These are phyloP conservation scores for Leccinum aurantiacum DNA, from an alignment of 768 basidiomycete species.

Conservation along the genomic window DNA sequence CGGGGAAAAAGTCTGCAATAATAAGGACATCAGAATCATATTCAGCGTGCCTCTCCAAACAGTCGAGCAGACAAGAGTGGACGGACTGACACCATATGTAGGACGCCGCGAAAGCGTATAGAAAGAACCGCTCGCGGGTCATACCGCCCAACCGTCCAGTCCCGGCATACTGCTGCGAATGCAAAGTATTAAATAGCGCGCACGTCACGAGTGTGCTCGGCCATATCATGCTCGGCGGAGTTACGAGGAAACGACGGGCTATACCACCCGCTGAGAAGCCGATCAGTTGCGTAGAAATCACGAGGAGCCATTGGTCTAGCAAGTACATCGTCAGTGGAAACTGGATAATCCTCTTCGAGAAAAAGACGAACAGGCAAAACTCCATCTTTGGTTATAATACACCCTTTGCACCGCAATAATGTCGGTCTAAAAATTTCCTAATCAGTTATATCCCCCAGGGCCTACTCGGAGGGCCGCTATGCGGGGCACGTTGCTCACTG, in stretches of 20 bases:
- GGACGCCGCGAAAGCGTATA: constrained; percentile 57
- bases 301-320: constrained; percentile 75
- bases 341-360: not conserved
- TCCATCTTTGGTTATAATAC: constrained; percentile 64
- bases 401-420: constrained; percentile 76
- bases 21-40: constrained; percentile 4
- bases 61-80: not conserved
- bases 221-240: constrained; percentile 65
- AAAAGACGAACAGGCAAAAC: constrained; percentile 51
- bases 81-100: constrained; percentile 55
- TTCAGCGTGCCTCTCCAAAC: not conserved
- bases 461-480: not conserved
- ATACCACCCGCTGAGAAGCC: constrained; percentile 84
- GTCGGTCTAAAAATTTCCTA: constrained; percentile 45
- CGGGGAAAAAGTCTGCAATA: constrained; percentile 41
- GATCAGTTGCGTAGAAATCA: constrained; percentile 74
- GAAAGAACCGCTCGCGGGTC: constrained; percentile 76
- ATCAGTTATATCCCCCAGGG: not conserved
- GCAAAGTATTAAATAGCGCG: constrained; percentile 75
- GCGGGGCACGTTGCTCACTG: constrained; percentile 32
- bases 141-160: constrained; percentile 61
- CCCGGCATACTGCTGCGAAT: constrained; percentile 66
- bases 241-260: constrained; percentile 71
- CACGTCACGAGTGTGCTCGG: constrained; percentile 73
- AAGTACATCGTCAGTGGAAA: constrained; percentile 8